phyloP scores from a whole-genome alignment of 1,284 basidiomycete genomes.

The Puccinia novopanici region DNA sequence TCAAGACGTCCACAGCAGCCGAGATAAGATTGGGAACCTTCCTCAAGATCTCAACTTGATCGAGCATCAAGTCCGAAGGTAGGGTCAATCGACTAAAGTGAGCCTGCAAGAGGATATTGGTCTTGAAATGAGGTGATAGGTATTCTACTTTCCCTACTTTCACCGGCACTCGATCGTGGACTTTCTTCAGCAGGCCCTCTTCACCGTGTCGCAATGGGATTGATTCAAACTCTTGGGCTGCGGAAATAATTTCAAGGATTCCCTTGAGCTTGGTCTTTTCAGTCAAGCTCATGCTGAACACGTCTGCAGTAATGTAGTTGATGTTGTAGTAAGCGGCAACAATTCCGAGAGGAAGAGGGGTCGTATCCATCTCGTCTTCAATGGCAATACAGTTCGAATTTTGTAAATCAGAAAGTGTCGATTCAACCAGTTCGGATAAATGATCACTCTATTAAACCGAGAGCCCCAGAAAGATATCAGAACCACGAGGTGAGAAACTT shows the following conservation, averaged over 20 bases:
- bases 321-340: slow-evolving; percentile 93
- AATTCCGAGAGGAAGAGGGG: slow-evolving; percentile 89
- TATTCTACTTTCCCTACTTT: slow-evolving; percentile 75
- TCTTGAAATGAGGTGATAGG: slow-evolving; percentile 95
- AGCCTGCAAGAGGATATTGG: slow-evolving; percentile 91
- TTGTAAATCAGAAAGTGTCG: slow-evolving; percentile 83
- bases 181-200: slow-evolving; percentile 62
- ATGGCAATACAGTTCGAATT: slow-evolving; percentile 93
- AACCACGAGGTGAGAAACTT: background rate
- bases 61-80: slow-evolving; percentile 87
- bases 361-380: slow-evolving; percentile 87
- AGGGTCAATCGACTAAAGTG: slow-evolving; percentile 91
- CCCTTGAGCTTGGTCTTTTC: slow-evolving; percentile 97
- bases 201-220: slow-evolving; percentile 81
- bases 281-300: slow-evolving; percentile 92
- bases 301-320: slow-evolving; percentile 88
- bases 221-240: slow-evolving; percentile 91
- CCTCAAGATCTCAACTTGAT: slow-evolving; percentile 81
- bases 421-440: slow-evolving; percentile 93
- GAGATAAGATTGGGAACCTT: slow-evolving; percentile 73
- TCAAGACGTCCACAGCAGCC: slow-evolving; percentile 97
- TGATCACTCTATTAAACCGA: slow-evolving; percentile 66
- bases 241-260: slow-evolving; percentile 90
- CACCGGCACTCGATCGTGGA: slow-evolving; percentile 96
- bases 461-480: background rate